Evolutionary conservation across 495 filamentous ascomycete species (phyloP).

Genomic region (Daldinia grandis): DNA sequence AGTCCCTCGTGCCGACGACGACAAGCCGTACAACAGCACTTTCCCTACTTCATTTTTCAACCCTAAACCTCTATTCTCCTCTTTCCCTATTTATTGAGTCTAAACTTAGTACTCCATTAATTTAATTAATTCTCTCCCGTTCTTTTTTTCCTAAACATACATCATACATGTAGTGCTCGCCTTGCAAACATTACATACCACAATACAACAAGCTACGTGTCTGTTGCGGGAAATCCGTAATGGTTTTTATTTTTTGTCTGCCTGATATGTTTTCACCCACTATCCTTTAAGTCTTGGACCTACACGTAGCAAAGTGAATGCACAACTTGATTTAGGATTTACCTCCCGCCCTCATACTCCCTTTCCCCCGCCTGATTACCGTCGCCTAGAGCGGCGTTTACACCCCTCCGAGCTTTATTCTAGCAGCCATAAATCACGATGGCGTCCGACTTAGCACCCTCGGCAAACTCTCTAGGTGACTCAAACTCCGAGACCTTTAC

Average conservation of each 20-base stretch:
- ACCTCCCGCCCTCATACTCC: not conserved
- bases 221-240: slow-evolving; percentile 29
- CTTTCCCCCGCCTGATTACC: not conserved
- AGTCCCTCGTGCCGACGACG: slow-evolving; percentile 4
- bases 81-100: slow-evolving; percentile 10
- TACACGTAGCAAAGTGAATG: slow-evolving; percentile 13
- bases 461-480: slow-evolving; percentile 26
- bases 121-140: slow-evolving; percentile 19
- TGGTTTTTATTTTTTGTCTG: slow-evolving; percentile 10
- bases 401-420: slow-evolving; percentile 6
- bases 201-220: slow-evolving; percentile 30
- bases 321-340: slow-evolving; percentile 18
- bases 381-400: not conserved
- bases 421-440: slow-evolving; percentile 26
- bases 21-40: slow-evolving; percentile 3
- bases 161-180: not conserved
- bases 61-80: not conserved
- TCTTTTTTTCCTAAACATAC: not conserved
- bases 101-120: slow-evolving; percentile 7
- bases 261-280: slow-evolving; percentile 35
- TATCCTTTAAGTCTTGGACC: slow-evolving; percentile 18
- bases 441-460: slow-evolving; percentile 36
- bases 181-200: not conserved
- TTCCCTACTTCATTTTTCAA: slow-evolving; percentile 11
- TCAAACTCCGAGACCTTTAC: slow-evolving; percentile 51